Conservation (phyloP, 2,329 filamentous ascomycete genomes). For the Sarocladium strictum region DNA sequence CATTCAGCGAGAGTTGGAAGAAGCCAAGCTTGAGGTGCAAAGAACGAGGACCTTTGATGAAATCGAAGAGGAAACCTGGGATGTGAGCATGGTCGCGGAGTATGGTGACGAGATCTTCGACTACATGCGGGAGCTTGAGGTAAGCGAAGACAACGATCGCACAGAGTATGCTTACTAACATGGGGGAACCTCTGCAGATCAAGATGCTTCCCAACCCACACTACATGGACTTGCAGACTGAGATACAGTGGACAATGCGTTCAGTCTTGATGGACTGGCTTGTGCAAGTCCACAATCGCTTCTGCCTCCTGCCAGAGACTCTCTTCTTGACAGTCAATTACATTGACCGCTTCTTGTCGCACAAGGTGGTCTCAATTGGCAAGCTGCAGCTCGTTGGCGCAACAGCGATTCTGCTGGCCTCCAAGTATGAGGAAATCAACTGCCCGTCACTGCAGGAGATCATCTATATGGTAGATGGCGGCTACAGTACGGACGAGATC, state of each 20-base stretch:
- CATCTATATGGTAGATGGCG: conserved; percentile 95
- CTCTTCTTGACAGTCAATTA: conserved; percentile 94
- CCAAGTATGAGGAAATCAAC: conserved; percentile 99
- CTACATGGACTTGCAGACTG: conserved; percentile 97
- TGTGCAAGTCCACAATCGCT: conserved; percentile 90
- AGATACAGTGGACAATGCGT: conserved; percentile 99
- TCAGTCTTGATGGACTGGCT: conserved; percentile 97
- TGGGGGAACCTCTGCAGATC: conserved; percentile 38
- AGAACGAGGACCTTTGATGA: conserved; percentile 65
- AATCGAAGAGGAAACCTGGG: conserved; percentile 82
- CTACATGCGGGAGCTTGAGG: conserved; percentile 88
- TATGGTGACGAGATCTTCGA: conserved; percentile 94
- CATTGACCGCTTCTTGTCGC: conserved; percentile 91
- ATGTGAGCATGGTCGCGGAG: conserved; percentile 96
- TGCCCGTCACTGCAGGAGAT: conserved; percentile 93
- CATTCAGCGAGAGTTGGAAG: conserved; percentile 65
- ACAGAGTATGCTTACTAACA: conserved; percentile 18
- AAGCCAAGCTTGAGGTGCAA: conserved; percentile 60
- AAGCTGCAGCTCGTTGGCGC: conserved; percentile 96
- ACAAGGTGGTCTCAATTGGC: conserved; percentile 88
- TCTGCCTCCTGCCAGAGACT: conserved; percentile 86
- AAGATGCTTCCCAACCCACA: conserved; percentile 80
- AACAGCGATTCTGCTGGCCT: conserved; percentile 89
- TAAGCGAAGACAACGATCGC: conserved; percentile 31
- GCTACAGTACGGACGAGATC: conserved; percentile 85